These are phyloP conservation scores for Coix lacrymajobi DNA, from an alignment of 176 grass and related monocot species.

Conservation along the genomic window DNA sequence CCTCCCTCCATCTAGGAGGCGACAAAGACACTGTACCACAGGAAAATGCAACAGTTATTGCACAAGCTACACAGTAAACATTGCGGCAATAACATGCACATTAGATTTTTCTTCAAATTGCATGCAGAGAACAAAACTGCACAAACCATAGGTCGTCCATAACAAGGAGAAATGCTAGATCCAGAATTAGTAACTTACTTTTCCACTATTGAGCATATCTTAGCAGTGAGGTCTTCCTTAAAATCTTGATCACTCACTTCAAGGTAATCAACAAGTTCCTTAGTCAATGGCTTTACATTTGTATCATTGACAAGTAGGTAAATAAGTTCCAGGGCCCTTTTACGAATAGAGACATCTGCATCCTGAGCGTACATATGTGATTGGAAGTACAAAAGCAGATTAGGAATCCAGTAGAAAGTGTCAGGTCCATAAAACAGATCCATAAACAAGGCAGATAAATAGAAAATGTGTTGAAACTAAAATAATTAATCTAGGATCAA, in stretches of 20 bases:
- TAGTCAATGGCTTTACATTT: slow-evolving; percentile 89
- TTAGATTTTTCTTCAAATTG: background rate
- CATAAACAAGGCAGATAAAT: background rate
- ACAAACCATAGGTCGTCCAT: background rate
- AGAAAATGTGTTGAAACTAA: background rate
- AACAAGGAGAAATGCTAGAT: background rate
- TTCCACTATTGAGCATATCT: slow-evolving; percentile 92
- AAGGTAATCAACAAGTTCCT: slow-evolving; percentile 97
- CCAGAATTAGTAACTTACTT: slow-evolving; percentile 61
- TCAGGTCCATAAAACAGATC: background rate
- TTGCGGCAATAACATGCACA: slow-evolving; percentile 17
- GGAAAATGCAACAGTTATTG: background rate
- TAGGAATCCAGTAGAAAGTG: background rate
- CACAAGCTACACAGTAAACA: background rate
- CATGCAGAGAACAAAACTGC: background rate
- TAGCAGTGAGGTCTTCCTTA: slow-evolving; percentile 91
- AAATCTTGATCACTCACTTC: slow-evolving; percentile 97
- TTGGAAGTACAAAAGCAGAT: slow-evolving; percentile 9
- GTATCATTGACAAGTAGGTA: slow-evolving; percentile 88
- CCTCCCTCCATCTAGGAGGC: background rate
- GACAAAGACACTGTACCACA: background rate
- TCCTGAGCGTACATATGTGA: slow-evolving; percentile 55
- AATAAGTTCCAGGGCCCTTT: slow-evolving; percentile 95
- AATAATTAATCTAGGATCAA: background rate
- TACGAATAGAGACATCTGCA: slow-evolving; percentile 98